These are phyloP conservation scores for Daldinia grandis DNA, from an alignment of 495 filamentous ascomycete species.

Conservation along the genomic window DNA sequence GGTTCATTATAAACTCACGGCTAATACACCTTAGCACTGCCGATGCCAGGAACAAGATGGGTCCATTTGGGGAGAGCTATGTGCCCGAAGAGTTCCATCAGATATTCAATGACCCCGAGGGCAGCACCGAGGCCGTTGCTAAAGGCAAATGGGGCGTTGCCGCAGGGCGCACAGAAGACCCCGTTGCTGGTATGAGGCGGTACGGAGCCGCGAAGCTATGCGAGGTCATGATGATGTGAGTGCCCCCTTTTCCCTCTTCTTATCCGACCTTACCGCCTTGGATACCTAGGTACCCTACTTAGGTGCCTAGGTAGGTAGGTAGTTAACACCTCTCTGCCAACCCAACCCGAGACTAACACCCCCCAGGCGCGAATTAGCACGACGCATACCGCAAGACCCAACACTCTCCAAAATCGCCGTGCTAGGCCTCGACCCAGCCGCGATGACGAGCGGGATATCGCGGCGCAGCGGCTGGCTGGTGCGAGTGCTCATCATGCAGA, in stretches of 20 bases:
- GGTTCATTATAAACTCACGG: not conserved
- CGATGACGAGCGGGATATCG: slow-evolving; percentile 45
- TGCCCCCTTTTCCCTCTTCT: not conserved
- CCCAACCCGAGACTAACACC: slow-evolving; percentile 5
- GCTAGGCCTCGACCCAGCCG: slow-evolving; percentile 49
- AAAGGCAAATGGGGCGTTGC: slow-evolving; percentile 47
- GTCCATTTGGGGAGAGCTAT: slow-evolving; percentile 22
- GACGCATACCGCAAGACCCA: slow-evolving; percentile 45
- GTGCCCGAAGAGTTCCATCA: slow-evolving; percentile 42
- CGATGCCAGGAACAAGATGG: slow-evolving; percentile 36
- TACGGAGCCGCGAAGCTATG: slow-evolving; percentile 53
- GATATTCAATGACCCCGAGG: slow-evolving; percentile 41
- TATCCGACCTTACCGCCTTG: not conserved
- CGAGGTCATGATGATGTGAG: slow-evolving; percentile 53
- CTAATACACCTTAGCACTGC: slow-evolving; percentile 29
- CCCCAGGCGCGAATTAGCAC: slow-evolving; percentile 48
- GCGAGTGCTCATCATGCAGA: slow-evolving; percentile 12
- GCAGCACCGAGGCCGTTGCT: slow-evolving; percentile 45
- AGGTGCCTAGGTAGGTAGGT: no score
- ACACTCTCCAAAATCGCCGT: slow-evolving; percentile 44
- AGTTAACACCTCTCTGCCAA: not conserved
- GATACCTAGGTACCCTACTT: no score
- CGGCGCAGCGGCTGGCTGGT: slow-evolving; percentile 37
- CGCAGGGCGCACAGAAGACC: slow-evolving; percentile 30
- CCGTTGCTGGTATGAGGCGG: slow-evolving; percentile 44